These are phyloP conservation scores for Gossypium longicalyx DNA, from an alignment of 345 rosid genomes.

Conservation along the genomic window DNA sequence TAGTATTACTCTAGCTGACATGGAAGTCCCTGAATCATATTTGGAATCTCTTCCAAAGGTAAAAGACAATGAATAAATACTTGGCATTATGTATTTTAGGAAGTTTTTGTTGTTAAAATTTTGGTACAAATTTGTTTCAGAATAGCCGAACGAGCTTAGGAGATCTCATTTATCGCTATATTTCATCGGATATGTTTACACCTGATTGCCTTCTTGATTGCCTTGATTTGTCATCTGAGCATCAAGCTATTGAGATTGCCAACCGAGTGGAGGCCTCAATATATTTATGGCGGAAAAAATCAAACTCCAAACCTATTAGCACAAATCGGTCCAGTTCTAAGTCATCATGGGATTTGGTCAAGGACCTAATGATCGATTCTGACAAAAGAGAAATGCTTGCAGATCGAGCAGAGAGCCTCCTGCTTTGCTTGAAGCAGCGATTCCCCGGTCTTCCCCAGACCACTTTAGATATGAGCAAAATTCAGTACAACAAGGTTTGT, in stretches of 20 bases:
- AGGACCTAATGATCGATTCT: constrained; percentile 79
- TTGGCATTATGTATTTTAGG: neutral
- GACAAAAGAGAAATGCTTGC: constrained; percentile 85
- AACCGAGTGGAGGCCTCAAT: constrained; percentile 81
- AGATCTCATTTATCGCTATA: constrained; percentile 74
- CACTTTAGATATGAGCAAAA: constrained; percentile 90
- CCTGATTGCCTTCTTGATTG: constrained; percentile 91
- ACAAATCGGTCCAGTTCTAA: constrained; percentile 43
- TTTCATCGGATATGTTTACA: constrained; percentile 75
- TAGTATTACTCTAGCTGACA: constrained; percentile 66
- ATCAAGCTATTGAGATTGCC: constrained; percentile 91
- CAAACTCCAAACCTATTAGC: constrained; percentile 45
- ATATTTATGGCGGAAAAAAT: constrained; percentile 64
- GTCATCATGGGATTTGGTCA: constrained; percentile 90
- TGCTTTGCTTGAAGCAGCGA: constrained; percentile 81
- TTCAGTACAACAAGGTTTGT: constrained; percentile 82
- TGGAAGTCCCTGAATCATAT: constrained; percentile 87
- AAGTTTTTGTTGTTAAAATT: neutral
- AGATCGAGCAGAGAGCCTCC: constrained; percentile 81
- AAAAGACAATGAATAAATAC: neutral
- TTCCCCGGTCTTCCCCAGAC: constrained; percentile 97
- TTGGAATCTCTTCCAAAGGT: constrained; percentile 94
- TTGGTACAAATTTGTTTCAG: constrained; percentile 39
- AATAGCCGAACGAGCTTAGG: constrained; percentile 83
- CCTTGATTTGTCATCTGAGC: constrained; percentile 88